Evolutionary conservation across 805 yeast genomes (phyloP).

Genomic region (Scheffersomyces ergatensis): DNA sequence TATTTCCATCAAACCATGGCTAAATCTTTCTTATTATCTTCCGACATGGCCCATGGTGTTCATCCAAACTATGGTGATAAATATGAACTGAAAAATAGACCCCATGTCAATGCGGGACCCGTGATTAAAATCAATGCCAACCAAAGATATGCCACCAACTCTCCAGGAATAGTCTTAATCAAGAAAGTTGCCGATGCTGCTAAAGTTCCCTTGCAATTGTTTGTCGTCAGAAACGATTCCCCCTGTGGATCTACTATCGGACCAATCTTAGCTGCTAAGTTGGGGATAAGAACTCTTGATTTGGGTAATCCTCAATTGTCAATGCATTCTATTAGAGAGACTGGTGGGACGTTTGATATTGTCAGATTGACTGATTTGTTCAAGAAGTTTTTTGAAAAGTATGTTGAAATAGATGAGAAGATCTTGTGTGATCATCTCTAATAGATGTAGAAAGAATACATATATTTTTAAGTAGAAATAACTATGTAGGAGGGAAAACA

Average conservation of each 20-base stretch:
- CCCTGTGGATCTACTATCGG: slow-evolving; percentile 98
- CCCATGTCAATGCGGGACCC: slow-evolving; percentile 84
- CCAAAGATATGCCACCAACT: slow-evolving; percentile 92
- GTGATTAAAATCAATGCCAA: slow-evolving; percentile 92
- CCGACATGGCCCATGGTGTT: slow-evolving; percentile 96
- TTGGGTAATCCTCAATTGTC: slow-evolving; percentile 89
- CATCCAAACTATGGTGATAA: slow-evolving; percentile 84
- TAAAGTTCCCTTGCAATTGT: slow-evolving; percentile 81
- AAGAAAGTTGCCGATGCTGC: slow-evolving; percentile 67
- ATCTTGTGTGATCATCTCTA: slow-evolving; percentile 19
- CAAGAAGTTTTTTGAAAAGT: slow-evolving; percentile 52
- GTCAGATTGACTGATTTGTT: slow-evolving; percentile 61
- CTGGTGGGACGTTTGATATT: slow-evolving; percentile 79
- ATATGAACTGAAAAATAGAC: slow-evolving; percentile 78
- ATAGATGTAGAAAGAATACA: neutral
- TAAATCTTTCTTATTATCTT: slow-evolving; percentile 82
- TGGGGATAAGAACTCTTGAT: slow-evolving; percentile 86
- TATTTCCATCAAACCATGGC: slow-evolving; percentile 57
- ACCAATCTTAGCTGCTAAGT: slow-evolving; percentile 82
- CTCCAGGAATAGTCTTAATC: slow-evolving; percentile 79
- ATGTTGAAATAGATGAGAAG: slow-evolving; percentile 23
- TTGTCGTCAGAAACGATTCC: slow-evolving; percentile 90
- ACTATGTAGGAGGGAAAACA: slow-evolving; percentile 18
- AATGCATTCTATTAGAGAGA: slow-evolving; percentile 93
- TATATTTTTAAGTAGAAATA: neutral